These are phyloP conservation scores for Moesziomyces parantarcticus DNA, from an alignment of 1,284 basidiomycete genomes.

Conservation along the genomic window DNA sequence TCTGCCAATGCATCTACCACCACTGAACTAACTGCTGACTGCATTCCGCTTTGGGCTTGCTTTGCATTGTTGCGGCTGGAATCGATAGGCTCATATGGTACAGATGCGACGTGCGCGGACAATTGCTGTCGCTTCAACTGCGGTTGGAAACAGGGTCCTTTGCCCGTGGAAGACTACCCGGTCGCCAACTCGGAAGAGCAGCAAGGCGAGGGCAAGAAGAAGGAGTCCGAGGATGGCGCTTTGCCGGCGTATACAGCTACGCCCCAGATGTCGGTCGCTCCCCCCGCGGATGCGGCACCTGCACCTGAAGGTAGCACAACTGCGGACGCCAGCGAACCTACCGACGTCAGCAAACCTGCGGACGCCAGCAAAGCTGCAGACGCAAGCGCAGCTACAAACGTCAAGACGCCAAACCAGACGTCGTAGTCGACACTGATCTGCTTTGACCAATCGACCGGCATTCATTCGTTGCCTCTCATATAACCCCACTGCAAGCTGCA, in stretches of 20 bases:
- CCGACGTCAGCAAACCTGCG: background rate
- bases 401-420: background rate
- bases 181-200: constrained; percentile 19
- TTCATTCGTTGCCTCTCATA: background rate
- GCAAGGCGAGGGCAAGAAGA: constrained; percentile 12
- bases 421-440: background rate
- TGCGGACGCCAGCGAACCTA: background rate
- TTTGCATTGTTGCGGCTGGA: background rate
- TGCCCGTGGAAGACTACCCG: constrained; percentile 51
- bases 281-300: background rate
- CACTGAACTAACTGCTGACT: background rate
- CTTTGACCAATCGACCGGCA: no score
- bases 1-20: no score
- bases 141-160: constrained; percentile 32
- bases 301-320: background rate
- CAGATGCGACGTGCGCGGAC: constrained; percentile 30
- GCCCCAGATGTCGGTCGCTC: constrained; percentile 27
- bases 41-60: background rate
- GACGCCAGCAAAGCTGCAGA: constrained; percentile 1
- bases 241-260: constrained; percentile 32
- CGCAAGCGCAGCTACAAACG: background rate
- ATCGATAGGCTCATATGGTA: constrained; percentile 21
- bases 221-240: background rate
- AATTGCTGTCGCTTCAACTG: constrained; percentile 48
- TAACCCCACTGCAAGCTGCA: no score